Evolutionary conservation across 2,329 filamentous ascomycete genomes (phyloP).

Genomic region (Apiospora hydei): DNA sequence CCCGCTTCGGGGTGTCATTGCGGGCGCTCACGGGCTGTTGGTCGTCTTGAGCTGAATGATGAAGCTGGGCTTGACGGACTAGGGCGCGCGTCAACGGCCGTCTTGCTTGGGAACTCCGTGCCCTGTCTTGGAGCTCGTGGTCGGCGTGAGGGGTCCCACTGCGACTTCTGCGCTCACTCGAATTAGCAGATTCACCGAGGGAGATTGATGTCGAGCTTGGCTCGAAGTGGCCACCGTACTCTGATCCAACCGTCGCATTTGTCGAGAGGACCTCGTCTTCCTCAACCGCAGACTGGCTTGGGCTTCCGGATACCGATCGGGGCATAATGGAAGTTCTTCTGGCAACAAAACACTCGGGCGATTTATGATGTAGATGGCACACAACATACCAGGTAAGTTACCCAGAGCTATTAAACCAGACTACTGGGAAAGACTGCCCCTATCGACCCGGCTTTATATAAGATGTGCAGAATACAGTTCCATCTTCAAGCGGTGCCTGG

Average conservation of each 20-base stretch:
- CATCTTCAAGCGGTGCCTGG: not conserved
- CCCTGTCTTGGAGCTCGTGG: not conserved
- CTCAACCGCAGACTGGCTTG: not conserved
- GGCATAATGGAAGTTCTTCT: not conserved
- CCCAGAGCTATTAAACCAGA: not conserved
- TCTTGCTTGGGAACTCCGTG: conserved; percentile 1
- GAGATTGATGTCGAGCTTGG: not conserved
- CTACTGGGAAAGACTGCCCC: not conserved
- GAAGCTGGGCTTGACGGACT: conserved; percentile 25
- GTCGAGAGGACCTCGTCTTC: not conserved
- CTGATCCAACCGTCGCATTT: not conserved
- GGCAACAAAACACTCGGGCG: not conserved
- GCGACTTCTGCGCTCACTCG: not conserved
- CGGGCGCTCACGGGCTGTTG: not conserved
- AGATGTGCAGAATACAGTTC: not conserved
- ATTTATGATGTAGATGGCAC: not conserved
- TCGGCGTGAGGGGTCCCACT: conserved; percentile 4
- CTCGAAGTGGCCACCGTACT: not conserved
- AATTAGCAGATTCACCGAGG: not conserved
- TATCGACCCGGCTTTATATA: not conserved
- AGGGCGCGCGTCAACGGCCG: conserved; percentile 27
- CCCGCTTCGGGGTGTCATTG: conserved; percentile 27
- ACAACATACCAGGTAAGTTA: not conserved
- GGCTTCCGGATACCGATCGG: not conserved
- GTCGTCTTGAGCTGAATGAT: conserved; percentile 24